Evolutionary conservation across 2,329 filamentous ascomycete species (phyloP).

Genomic region (Monosporascus sp.): DNA sequence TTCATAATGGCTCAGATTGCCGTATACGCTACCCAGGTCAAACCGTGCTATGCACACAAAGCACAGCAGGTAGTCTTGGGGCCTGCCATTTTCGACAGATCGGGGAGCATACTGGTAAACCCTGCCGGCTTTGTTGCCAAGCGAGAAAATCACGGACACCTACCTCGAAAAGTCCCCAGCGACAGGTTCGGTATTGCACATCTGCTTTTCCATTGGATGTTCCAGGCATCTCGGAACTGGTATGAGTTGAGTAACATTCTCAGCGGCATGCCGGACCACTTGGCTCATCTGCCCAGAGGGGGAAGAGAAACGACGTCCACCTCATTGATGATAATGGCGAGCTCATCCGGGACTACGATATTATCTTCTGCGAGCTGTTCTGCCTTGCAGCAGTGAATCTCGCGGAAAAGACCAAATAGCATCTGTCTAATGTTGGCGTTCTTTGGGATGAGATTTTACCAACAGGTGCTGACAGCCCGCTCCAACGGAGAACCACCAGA

Average conservation of each 20-base stretch:
- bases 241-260: slow-evolving; percentile 61
- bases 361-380: slow-evolving; percentile 77
- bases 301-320: slow-evolving; percentile 35
- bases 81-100: slow-evolving; percentile 62
- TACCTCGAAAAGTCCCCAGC: slow-evolving; percentile 65
- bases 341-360: slow-evolving; percentile 64
- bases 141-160: slow-evolving; percentile 72
- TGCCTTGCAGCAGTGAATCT: slow-evolving; percentile 74
- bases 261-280: slow-evolving; percentile 65
- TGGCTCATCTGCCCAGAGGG: slow-evolving; percentile 46
- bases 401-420: slow-evolving; percentile 60
- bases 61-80: slow-evolving; percentile 57
- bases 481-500: slow-evolving; percentile 14
- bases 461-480: slow-evolving; percentile 44
- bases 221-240: slow-evolving; percentile 77
- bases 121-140: slow-evolving; percentile 65
- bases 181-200: slow-evolving; percentile 74
- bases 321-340: slow-evolving; percentile 51
- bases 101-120: slow-evolving; percentile 63
- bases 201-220: slow-evolving; percentile 83
- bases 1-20: slow-evolving; percentile 53
- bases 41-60: slow-evolving; percentile 49
- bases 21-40: slow-evolving; percentile 48
- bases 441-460: slow-evolving; percentile 72
- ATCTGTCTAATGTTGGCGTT: slow-evolving; percentile 59